Percentiles rank a stretch among this genome's conserved stretches.
phyloP scores from a whole-genome alignment of 2,329 filamentous ascomycete genomes.

The Fusarium miscanthi region DNA sequence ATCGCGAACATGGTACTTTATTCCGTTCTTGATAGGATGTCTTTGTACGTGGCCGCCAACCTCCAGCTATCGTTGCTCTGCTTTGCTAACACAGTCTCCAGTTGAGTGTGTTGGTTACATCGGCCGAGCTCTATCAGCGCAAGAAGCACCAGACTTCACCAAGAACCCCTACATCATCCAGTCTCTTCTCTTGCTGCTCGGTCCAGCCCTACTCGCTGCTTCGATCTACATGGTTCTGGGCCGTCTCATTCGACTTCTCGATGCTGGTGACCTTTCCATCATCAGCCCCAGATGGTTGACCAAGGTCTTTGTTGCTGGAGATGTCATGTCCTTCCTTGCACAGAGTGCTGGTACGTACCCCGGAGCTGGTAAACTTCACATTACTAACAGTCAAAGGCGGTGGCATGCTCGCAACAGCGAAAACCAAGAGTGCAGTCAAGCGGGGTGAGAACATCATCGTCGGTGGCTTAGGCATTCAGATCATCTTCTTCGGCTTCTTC shows the following conservation, averaged over 20 bases:
- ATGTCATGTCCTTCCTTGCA: conserved; percentile 58
- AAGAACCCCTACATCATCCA: conserved; percentile 55
- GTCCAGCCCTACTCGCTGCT: conserved; percentile 57
- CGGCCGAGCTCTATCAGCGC: conserved; percentile 59
- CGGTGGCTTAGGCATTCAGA: conserved; percentile 64
- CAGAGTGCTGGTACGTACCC: conserved; percentile 43
- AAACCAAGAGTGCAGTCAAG: conserved; percentile 43
- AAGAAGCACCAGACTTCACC: conserved; percentile 52
- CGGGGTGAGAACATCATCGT: conserved; percentile 62
- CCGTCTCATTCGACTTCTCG: conserved; percentile 52
- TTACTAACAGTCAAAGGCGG: conserved; percentile 32
- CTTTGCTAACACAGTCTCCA: conserved; percentile 5
- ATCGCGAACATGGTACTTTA: conserved; percentile 62
- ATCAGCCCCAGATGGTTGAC: conserved; percentile 59
- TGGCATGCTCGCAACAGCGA: conserved; percentile 42
- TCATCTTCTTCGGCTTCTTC: conserved; percentile 66
- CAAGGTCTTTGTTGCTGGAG: conserved; percentile 62
- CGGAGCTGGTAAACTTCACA: background rate
- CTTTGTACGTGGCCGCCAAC: conserved; percentile 53
- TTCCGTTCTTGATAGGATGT: conserved; percentile 64
- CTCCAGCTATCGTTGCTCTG: no score
- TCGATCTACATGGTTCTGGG: conserved; percentile 61
- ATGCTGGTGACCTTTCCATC: conserved; percentile 54
- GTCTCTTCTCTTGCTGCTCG: conserved; percentile 51
- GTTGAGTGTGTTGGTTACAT: conserved; percentile 55